Conservation (phyloP, 805 yeast genomes). For the Candida peoriensis region DNA sequence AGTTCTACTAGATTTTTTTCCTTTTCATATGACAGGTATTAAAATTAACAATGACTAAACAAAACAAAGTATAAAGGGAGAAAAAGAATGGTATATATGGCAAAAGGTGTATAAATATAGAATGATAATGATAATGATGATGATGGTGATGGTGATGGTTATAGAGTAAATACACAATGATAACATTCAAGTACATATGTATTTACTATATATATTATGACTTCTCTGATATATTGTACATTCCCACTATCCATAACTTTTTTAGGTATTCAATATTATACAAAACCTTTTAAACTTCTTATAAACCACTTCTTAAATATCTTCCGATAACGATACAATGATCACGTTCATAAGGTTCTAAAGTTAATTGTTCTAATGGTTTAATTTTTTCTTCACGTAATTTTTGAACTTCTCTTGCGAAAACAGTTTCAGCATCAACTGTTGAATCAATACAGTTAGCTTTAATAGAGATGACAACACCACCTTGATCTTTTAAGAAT, state of each 20-base stretch:
- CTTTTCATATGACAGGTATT: too few species aligned
- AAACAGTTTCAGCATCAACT: slow-evolving; percentile 98
- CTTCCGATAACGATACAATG: slow-evolving; percentile 98
- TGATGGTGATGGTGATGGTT: too few species aligned
- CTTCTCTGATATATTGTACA: slow-evolving; percentile 1
- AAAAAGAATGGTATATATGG: too few species aligned
- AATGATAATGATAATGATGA: too few species aligned
- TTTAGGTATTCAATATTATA: too few species aligned
- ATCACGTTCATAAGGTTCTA: slow-evolving; percentile 99
- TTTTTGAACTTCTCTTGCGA: slow-evolving; percentile 98
- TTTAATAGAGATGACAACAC: slow-evolving; percentile 97
- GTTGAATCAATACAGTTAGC: slow-evolving; percentile 99
- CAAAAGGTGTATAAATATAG: too few species aligned
- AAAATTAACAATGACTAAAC: slow-evolving; percentile 8
- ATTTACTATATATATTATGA: too few species aligned
- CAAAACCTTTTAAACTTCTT: too few species aligned
- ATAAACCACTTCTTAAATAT: slow-evolving; percentile 84
- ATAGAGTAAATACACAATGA: too few species aligned
- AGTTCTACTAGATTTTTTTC: too few species aligned
- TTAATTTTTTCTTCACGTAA: slow-evolving; percentile 98
- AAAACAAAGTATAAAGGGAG: slow-evolving; percentile 8
- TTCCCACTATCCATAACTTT: not conserved
- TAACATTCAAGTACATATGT: too few species aligned
- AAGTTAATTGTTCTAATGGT: slow-evolving; percentile 96
- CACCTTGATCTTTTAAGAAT: slow-evolving; percentile 98